Base-by-base conservation (phyloP, 1,139 yeast species). In the Meyerozyma guilliermondii region DNA sequence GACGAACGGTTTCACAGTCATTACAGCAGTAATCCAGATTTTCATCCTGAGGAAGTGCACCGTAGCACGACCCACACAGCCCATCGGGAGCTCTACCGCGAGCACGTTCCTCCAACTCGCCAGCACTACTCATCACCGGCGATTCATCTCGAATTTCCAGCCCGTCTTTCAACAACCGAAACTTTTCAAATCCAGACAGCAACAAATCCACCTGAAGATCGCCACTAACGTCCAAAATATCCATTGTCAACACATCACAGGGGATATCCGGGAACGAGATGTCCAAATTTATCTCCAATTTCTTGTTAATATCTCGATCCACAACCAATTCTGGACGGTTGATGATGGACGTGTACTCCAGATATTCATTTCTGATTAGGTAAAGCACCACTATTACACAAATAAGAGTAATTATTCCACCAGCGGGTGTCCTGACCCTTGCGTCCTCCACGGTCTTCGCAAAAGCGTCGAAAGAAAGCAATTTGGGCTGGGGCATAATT, bases 381-480 rank as follows among this genome's bases (percentile, higher is more conserved):
- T 84, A 54, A 23, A 83, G 46, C 24, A 88, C 83, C 6, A 86
- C 72, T 14, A 80, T 42, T 1, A 81, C 59, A 56, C 97, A 85
- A 5, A 80, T 65, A 39, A 92, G 60, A 7, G 98, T 89, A 53
- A 92, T 87, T 33, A 88, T 56, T 2, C 97, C 98, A 41, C 98
- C 98, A 6, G 92, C 76, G 4, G 91, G 75, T 3, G 98, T 92
- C 51, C 86, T 81, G 47, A 92, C 80, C 44, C 87, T 76, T 5
- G 96, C 95, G 61, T 92, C 98, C 55, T 91, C 98, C 38, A 87
- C 91, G 6, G 98, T 88, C 64, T 89, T 91, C 28, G 96, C 82
- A 63, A 92, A 92, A 10, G 95, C 96, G 63, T 92, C 98, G 48
- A 86, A 71, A 35, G 83, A 78, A 43, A 86, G 68, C 49, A 87